Conservation (phyloP, 768 basidiomycete species). For the Rhizopogon salebrosus region DNA sequence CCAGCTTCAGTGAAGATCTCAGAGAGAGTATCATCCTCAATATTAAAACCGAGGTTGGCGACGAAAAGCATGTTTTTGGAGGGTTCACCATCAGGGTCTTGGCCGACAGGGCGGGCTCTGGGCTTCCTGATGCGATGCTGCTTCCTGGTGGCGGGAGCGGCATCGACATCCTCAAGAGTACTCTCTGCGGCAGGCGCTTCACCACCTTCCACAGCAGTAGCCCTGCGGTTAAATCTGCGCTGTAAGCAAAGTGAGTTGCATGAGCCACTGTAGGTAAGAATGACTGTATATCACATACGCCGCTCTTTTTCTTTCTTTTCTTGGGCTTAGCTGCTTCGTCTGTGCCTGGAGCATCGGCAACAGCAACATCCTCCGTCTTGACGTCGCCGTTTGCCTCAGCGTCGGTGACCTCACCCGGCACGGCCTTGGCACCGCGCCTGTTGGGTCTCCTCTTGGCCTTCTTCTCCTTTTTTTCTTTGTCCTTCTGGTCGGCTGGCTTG, state of each 20-base stretch:
- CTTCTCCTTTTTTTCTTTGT: conserved; percentile 71
- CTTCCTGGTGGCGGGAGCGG: conserved; percentile 33
- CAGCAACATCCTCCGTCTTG: conserved; percentile 48
- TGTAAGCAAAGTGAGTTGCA: conserved; percentile 21
- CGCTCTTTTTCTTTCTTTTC: conserved; percentile 75
- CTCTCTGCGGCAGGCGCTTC: conserved; percentile 32
- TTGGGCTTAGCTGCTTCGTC: conserved; percentile 61
- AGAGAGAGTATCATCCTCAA: conserved; percentile 79
- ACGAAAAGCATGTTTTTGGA: conserved; percentile 91
- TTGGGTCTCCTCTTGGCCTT: conserved; percentile 76
- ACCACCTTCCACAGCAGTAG: conserved; percentile 31
- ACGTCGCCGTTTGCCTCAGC: conserved; percentile 82
- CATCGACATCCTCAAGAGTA: conserved; percentile 32
- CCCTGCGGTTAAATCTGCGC: conserved; percentile 51
- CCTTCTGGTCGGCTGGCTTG: conserved; percentile 86
- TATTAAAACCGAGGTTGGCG: conserved; percentile 94
- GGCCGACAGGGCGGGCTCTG: conserved; percentile 65
- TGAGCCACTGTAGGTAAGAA: not conserved
- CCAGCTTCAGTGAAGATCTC: conserved; percentile 84
- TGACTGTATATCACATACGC: conserved; percentile 32
- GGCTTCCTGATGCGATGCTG: conserved; percentile 55
- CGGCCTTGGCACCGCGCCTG: conserved; percentile 82
- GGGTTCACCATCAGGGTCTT: conserved; percentile 83
- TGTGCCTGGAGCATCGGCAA: conserved; percentile 42
- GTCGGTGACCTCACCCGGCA: conserved; percentile 85